Conservation (phyloP, 805 yeast species). For the Komagataella pseudopastoris region DNA sequence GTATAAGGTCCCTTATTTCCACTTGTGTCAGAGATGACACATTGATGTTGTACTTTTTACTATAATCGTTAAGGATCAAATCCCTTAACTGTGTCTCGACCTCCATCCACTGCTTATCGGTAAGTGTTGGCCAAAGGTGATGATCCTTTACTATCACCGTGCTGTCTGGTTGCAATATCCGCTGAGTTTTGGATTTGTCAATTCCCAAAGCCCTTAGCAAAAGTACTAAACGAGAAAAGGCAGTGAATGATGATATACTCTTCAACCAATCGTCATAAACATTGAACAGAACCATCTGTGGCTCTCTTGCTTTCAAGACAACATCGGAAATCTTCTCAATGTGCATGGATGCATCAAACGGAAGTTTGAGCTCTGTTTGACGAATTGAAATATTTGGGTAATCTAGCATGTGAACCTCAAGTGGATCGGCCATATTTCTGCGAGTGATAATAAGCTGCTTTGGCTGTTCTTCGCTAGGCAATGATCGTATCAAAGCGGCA, state of each 20-base stretch:
- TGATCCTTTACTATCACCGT: slow-evolving; percentile 57
- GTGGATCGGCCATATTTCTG: slow-evolving; percentile 84
- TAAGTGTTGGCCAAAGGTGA: slow-evolving; percentile 88
- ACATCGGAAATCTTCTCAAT: slow-evolving; percentile 69
- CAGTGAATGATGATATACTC: slow-evolving; percentile 76
- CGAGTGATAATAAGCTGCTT: slow-evolving; percentile 83
- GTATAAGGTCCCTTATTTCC: slow-evolving; percentile 84
- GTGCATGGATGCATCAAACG: slow-evolving; percentile 77
- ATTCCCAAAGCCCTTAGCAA: slow-evolving; percentile 75
- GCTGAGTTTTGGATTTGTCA: slow-evolving; percentile 61
- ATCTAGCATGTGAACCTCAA: slow-evolving; percentile 94
- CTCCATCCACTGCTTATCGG: slow-evolving; percentile 83
- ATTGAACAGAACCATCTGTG: slow-evolving; percentile 84
- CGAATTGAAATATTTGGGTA: slow-evolving; percentile 86
- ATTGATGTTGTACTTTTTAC: slow-evolving; percentile 74
- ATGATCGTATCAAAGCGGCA: slow-evolving; percentile 75
- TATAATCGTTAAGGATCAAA: slow-evolving; percentile 72
- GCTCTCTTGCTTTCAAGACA: slow-evolving; percentile 79
- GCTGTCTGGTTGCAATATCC: slow-evolving; percentile 64
- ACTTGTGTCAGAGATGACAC: slow-evolving; percentile 81
- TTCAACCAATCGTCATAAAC: slow-evolving; percentile 92
- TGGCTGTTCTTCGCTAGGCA: slow-evolving; percentile 92
- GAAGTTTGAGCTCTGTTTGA: slow-evolving; percentile 79
- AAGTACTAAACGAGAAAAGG: slow-evolving; percentile 78
- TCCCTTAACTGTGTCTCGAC: slow-evolving; percentile 85